These are phyloP conservation scores for Phytophthora pluvialis DNA, from an alignment of 352 stramenopile species.

Conservation along the genomic window DNA sequence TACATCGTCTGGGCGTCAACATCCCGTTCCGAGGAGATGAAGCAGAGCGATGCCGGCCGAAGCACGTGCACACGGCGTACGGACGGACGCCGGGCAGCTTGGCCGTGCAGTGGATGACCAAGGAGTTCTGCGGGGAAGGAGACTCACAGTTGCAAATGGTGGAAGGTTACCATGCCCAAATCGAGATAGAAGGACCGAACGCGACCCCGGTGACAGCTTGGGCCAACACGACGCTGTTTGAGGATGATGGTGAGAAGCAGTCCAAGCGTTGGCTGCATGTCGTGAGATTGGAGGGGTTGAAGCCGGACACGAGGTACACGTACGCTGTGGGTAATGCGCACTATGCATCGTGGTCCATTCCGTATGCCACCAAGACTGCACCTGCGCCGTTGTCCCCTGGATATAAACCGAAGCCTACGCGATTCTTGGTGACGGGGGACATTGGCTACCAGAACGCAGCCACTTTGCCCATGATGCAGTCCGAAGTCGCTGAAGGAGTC, in stretches of 20 bases:
- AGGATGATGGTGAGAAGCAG: slow-evolving; percentile 66
- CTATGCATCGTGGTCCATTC: slow-evolving; percentile 80
- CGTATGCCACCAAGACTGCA: slow-evolving; percentile 79
- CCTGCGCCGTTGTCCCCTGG: slow-evolving; percentile 31
- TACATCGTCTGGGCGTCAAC: slow-evolving; percentile 68
- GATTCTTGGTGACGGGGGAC: slow-evolving; percentile 85
- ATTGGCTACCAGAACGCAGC: slow-evolving; percentile 91
- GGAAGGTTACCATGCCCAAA: slow-evolving; percentile 59
- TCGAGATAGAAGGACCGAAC: slow-evolving; percentile 40
- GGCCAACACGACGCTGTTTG: slow-evolving; percentile 70
- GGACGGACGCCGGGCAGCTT: slow-evolving; percentile 62
- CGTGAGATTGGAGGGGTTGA: slow-evolving; percentile 61
- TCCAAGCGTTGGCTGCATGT: slow-evolving; percentile 76
- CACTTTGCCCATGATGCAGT: slow-evolving; percentile 91
- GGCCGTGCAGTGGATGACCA: slow-evolving; percentile 82
- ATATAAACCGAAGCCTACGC: slow-evolving; percentile 48
- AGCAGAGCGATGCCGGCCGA: slow-evolving; percentile 65
- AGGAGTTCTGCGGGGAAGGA: slow-evolving; percentile 55
- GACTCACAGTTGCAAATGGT: slow-evolving; percentile 60
- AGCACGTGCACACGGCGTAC: slow-evolving; percentile 87
- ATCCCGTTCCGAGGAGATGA: slow-evolving; percentile 44
- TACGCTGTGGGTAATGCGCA: slow-evolving; percentile 81
- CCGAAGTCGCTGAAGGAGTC: slow-evolving; percentile 71
- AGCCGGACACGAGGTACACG: slow-evolving; percentile 76
- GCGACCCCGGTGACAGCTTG: slow-evolving; percentile 48